A percentile compares a stretch with the other conserved stretches of the same genome.
Evolutionary conservation across 352 stramenopile species (phyloP).

Genomic region (Phytophthora macrochlamydospora): DNA sequence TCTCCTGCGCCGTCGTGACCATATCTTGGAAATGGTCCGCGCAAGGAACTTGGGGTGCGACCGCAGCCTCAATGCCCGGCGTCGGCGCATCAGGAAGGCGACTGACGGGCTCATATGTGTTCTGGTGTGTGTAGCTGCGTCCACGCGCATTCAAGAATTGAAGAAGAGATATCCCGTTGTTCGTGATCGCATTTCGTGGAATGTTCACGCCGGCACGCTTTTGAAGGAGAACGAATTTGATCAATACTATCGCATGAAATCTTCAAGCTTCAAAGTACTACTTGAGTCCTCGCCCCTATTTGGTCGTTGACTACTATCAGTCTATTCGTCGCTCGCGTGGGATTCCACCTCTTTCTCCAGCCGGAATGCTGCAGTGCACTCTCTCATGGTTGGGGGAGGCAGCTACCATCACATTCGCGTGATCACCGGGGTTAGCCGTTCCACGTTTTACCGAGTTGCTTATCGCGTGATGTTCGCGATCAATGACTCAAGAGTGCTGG

Average conservation of each 20-base stretch:
- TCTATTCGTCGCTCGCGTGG: not conserved
- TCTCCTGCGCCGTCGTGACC: too few relatives aligned
- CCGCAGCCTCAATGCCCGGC: too few relatives aligned
- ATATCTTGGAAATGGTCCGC: too few relatives aligned
- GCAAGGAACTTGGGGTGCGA: too few relatives aligned
- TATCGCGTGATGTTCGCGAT: constrained; percentile 11
- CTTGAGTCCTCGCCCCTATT: not conserved
- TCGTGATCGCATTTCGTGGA: not conserved
- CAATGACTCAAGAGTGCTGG: not conserved
- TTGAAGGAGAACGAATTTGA: not conserved
- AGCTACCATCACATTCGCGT: constrained; percentile 21
- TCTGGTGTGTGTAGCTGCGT: too few relatives aligned
- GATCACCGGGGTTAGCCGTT: not conserved
- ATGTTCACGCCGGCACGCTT: not conserved
- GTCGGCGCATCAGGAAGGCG: too few relatives aligned
- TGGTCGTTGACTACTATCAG: not conserved
- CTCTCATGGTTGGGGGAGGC: constrained; percentile 10
- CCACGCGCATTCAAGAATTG: too few relatives aligned
- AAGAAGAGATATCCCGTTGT: not conserved
- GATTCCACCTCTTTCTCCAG: constrained; percentile 2
- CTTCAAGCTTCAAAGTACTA: not conserved
- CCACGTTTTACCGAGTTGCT: constrained; percentile 7
- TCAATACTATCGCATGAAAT: not conserved
- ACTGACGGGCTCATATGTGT: too few relatives aligned
- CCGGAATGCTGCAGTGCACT: constrained; percentile 3